These are phyloP conservation scores for Heracleum sosnowskyi DNA, from an alignment of 129 eudicot genomes.

Conservation along the genomic window DNA sequence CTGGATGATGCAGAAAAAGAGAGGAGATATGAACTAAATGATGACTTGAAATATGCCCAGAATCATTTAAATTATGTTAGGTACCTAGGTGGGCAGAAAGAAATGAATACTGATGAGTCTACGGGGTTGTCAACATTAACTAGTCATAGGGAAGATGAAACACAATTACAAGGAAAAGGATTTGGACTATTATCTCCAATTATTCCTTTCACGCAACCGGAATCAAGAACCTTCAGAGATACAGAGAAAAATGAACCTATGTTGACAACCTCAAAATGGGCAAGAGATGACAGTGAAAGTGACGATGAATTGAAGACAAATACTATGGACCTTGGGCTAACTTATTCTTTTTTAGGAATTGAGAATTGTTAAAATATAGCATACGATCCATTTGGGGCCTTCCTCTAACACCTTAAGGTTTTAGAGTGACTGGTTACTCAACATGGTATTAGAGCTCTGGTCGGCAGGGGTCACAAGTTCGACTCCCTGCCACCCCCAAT, in stretches of 20 bases:
- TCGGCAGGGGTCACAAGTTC: too few relatives aligned
- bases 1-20: conserved; percentile 90
- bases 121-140: conserved; percentile 43
- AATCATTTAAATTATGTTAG: conserved; percentile 35
- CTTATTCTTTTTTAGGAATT: conserved; percentile 83
- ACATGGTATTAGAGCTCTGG: too few relatives aligned
- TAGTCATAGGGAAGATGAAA: conserved; percentile 43
- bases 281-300: conserved; percentile 78
- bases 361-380: too few relatives aligned
- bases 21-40: conserved; percentile 61
- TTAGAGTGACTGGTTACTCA: too few relatives aligned
- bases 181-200: conserved; percentile 23
- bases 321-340: conserved; percentile 58
- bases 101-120: conserved; percentile 38
- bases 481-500: too few relatives aligned
- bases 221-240: conserved; percentile 27
- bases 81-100: conserved; percentile 34
- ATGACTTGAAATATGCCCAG: conserved; percentile 58
- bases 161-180: conserved; percentile 30
- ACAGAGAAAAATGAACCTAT: conserved; percentile 42
- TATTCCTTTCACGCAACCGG: conserved; percentile 40
- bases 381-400: too few relatives aligned
- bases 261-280: conserved; percentile 88
- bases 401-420: too few relatives aligned
- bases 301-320: conserved; percentile 58